Evolutionary conservation across 345 rosid species (phyloP).

Genomic region (Tarenaya hassleriana): DNA sequence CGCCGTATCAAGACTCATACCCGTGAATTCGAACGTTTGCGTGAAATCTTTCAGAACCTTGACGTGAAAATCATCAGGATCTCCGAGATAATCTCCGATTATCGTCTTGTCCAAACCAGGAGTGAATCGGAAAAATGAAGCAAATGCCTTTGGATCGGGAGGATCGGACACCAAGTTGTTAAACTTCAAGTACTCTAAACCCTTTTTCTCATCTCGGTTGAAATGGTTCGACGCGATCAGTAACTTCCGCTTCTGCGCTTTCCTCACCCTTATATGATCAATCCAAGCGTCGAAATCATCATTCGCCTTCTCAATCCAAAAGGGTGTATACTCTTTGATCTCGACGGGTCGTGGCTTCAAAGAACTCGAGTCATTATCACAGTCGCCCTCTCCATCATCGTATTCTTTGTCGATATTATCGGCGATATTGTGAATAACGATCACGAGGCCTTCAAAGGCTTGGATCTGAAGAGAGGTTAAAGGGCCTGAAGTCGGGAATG

Average conservation of each 20-base stretch:
- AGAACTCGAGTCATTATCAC: conserved; percentile 28
- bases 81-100: conserved; percentile 88
- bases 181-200: conserved; percentile 68
- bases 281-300: conserved; percentile 63
- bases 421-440: conserved; percentile 70
- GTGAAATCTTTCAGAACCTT: conserved; percentile 74
- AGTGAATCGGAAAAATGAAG: conserved; percentile 65
- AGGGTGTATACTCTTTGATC: conserved; percentile 57
- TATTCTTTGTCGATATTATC: conserved; percentile 56
- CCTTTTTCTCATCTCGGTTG: conserved; percentile 75
- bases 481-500: conserved; percentile 67
- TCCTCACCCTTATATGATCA: conserved; percentile 51
- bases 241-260: conserved; percentile 68
- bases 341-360: conserved; percentile 49
- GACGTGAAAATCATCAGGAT: conserved; percentile 72
- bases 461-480: conserved; percentile 60
- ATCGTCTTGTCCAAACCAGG: conserved; percentile 61
- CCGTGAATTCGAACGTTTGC: conserved; percentile 56
- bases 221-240: conserved; percentile 69
- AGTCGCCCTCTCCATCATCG: conserved; percentile 20
- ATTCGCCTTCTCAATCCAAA: conserved; percentile 59
- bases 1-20: conserved; percentile 81
- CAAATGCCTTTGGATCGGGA: conserved; percentile 54
- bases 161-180: conserved; percentile 57
- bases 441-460: conserved; percentile 88